Percentiles rank a stretch among this genome's conserved stretches.
phyloP scores from a whole-genome alignment of 345 rosid genomes.

The Eucalyptus lansdowneana region DNA sequence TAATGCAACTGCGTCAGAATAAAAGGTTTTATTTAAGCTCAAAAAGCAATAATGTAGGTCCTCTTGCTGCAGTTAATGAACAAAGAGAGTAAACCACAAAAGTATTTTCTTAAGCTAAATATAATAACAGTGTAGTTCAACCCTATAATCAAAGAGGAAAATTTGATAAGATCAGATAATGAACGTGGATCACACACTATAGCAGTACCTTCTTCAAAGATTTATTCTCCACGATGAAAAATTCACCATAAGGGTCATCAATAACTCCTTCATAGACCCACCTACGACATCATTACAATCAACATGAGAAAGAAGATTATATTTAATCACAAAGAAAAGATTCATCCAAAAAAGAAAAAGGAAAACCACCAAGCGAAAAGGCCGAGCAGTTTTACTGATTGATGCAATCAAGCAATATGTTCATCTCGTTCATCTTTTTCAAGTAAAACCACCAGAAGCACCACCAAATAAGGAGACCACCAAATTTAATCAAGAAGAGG shows the following conservation, averaged over 20 bases:
- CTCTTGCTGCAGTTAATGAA: background rate
- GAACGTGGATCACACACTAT: background rate
- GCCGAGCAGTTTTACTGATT: background rate
- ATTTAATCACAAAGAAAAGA: background rate
- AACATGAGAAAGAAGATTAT: conserved; percentile 2
- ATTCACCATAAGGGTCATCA: conserved; percentile 96
- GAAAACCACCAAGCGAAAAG: background rate
- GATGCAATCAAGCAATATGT: background rate
- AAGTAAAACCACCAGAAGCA: background rate
- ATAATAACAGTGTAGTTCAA: background rate
- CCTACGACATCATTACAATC: conserved; percentile 20
- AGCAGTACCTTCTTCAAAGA: conserved; percentile 69
- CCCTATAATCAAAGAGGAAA: background rate
- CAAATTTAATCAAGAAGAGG: background rate
- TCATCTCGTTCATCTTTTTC: background rate
- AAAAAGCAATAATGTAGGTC: background rate
- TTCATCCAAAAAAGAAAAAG: background rate
- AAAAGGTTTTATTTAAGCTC: background rate
- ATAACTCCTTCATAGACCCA: conserved; percentile 99
- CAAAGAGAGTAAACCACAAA: background rate
- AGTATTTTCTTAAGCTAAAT: background rate
- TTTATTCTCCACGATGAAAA: conserved; percentile 87
- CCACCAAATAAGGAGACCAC: background rate
- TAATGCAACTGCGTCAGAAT: background rate
- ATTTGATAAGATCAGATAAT: background rate